phyloP scores from a whole-genome alignment of 306 rosid genomes.

The Lotus japonicus region DNA sequence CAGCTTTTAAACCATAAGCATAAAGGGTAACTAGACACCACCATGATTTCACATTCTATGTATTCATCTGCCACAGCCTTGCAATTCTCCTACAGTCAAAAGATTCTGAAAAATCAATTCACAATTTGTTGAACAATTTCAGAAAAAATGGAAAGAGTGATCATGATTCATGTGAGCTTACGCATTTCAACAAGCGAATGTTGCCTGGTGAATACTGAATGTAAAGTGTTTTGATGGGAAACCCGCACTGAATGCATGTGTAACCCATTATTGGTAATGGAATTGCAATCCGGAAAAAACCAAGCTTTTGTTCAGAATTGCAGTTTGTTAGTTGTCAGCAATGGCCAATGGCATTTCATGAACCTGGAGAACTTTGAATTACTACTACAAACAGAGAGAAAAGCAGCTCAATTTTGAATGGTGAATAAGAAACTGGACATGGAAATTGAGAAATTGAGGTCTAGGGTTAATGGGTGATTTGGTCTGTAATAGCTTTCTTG shows the following conservation, averaged over 20 bases:
- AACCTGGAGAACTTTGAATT: not conserved
- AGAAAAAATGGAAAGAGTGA: not conserved
- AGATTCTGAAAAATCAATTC: not conserved
- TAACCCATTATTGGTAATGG: slow-evolving; percentile 30
- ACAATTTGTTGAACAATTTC: not conserved
- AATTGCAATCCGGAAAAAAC: not conserved
- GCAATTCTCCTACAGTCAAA: slow-evolving; percentile 57
- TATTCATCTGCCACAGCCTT: slow-evolving; percentile 74
- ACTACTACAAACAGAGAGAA: not conserved
- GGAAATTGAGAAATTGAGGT: not conserved
- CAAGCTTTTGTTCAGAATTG: not conserved
- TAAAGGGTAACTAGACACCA: slow-evolving; percentile 37
- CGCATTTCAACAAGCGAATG: slow-evolving; percentile 91
- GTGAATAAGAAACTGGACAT: not conserved
- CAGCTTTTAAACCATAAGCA: not conserved
- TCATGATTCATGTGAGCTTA: slow-evolving; percentile 7
- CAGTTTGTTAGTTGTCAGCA: not conserved
- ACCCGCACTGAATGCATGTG: slow-evolving; percentile 74
- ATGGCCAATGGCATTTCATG: too few relatives aligned
- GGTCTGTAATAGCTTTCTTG: too few relatives aligned
- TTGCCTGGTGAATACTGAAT: slow-evolving; percentile 87
- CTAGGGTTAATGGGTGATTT: too few relatives aligned
- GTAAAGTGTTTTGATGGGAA: slow-evolving; percentile 44
- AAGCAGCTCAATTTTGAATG: not conserved
- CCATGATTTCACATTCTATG: slow-evolving; percentile 82